Percentiles rank a stretch among this genome's conserved stretches.
Conservation (phyloP, 371 early-diverging fungal genomes). For the Mortierella sp. region DNA sequence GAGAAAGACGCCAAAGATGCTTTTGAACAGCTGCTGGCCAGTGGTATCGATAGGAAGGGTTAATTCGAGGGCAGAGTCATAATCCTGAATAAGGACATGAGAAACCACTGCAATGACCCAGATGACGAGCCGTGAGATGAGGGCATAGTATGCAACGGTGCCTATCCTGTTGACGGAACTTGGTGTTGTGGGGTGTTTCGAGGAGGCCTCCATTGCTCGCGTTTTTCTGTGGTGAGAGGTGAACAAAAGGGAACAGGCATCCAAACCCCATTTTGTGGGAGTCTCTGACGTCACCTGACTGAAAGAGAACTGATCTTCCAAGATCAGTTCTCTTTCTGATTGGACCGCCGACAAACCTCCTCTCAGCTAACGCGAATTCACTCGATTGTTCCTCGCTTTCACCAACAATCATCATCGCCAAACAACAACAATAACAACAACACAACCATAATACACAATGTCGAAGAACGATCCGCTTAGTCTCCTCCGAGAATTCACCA, state of each 20-base stretch:
- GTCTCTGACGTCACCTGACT: background rate
- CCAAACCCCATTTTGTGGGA: too few species aligned
- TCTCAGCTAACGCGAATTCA: background rate
- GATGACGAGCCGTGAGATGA: slow-evolving; percentile 48
- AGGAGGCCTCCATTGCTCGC: slow-evolving; percentile 7
- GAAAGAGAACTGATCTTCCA: slow-evolving; percentile 2
- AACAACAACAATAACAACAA: background rate
- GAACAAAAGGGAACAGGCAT: background rate
- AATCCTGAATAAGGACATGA: slow-evolving; percentile 66
- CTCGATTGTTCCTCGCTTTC: background rate
- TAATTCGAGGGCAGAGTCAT: slow-evolving; percentile 66
- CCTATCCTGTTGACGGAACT: slow-evolving; percentile 13
- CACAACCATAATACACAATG: slow-evolving; percentile 6
- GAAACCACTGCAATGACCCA: slow-evolving; percentile 62
- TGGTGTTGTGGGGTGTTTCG: background rate
- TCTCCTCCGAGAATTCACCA: slow-evolving; percentile 74
- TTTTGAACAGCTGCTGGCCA: slow-evolving; percentile 32
- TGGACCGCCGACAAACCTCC: background rate
- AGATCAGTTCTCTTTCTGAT: background rate
- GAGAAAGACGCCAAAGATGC: slow-evolving; percentile 70
- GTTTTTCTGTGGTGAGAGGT: slow-evolving; percentile 1
- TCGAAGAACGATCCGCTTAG: slow-evolving; percentile 66
- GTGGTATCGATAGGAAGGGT: slow-evolving; percentile 48
- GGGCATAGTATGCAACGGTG: slow-evolving; percentile 49
- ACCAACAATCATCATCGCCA: background rate